Conservation (phyloP, 2,329 filamentous ascomycete genomes). For the Alternaria dauci region DNA sequence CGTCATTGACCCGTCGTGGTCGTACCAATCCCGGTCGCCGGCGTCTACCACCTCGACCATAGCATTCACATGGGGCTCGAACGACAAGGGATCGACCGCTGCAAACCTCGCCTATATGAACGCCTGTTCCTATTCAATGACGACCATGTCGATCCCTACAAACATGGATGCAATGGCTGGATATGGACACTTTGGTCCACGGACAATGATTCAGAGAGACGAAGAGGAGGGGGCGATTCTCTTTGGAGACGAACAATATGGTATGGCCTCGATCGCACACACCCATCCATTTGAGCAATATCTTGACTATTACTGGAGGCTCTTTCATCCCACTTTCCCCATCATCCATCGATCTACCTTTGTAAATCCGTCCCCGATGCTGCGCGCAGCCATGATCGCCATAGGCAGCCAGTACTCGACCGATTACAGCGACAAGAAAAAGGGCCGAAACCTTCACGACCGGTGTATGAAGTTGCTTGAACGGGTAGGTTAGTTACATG, state of each 20-base stretch:
- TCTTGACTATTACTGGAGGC: constrained; percentile 57
- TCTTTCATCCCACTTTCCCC: constrained; percentile 56
- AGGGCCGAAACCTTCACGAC: constrained; percentile 53
- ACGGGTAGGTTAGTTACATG: constrained; percentile 32
- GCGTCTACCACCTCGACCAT: constrained; percentile 47
- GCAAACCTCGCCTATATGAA: constrained; percentile 34
- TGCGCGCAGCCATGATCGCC: constrained; percentile 56
- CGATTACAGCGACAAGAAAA: constrained; percentile 44
- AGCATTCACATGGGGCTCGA: constrained; percentile 41
- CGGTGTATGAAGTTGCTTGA: constrained; percentile 53
- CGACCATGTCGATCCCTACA: constrained; percentile 30
- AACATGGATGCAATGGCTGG: constrained; percentile 33
- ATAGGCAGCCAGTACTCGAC: constrained; percentile 54
- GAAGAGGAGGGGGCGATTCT: constrained; percentile 47
- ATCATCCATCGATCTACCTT: constrained; percentile 55
- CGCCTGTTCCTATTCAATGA: constrained; percentile 36
- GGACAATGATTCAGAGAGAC: constrained; percentile 48
- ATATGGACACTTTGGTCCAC: constrained; percentile 40
- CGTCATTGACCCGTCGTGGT: constrained; percentile 42
- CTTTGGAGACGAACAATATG: constrained; percentile 49
- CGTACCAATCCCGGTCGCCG: constrained; percentile 45
- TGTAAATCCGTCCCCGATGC: constrained; percentile 52
- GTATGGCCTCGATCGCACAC: constrained; percentile 48
- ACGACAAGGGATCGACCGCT: constrained; percentile 40
- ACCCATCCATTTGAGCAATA: constrained; percentile 50